Base-by-base conservation (phyloP, 2,329 filamentous ascomycete genomes). In the Clarireedia homoeocarpa region DNA sequence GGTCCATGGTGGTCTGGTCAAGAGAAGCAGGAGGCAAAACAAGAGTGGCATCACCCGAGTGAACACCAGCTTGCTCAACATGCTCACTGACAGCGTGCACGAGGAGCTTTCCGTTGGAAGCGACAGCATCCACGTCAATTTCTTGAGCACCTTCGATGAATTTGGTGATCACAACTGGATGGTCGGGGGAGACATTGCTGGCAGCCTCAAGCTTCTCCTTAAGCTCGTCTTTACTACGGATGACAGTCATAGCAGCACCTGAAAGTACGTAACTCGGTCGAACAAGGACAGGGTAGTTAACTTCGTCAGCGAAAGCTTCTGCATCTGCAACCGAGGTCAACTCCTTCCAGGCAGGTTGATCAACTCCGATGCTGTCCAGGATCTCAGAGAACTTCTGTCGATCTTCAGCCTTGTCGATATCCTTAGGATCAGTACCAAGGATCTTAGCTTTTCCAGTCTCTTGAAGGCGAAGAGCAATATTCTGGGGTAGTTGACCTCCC, bases 371-470 rank as follows among this genome's bases (percentile, higher is more conserved):
- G 72, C 89, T 95, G 72, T 99, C 94, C 47, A 99, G 81, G 62
- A 97, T 97, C 67, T 91, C 88, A 23, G 92, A 96, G 78, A 99
- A 99, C 74, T 99, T 97, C 73, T 97, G 91, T 70, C 94, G 85
- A 71, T 99, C 91, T 74, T 99, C 94, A 48, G 94, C 94, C 77
- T 91, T 95, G 80, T 99, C 94, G 63, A 99, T 99, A 68, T 97
- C 90, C 68, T 85, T 80, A 39, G 94, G 94, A 67, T 97, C 83
- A 0, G 94, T 99, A 65, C 94, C 94, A 6, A 99, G 84, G 54
- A 99, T 84, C 59, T 91, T 91, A 57, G 92, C 92, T 58, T 88
- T 86, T 53, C 94, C 94, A 51, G 84, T 85, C 71, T 97, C 90
- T 75, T 97, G 92, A 4, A 99, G 83, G 64, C 89, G 88, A 48